Evolutionary conservation across 2,329 filamentous ascomycete genomes (phyloP), one percentile per base, ranked within the genome.

Genomic region (Paecilomyces sp.): DNA sequence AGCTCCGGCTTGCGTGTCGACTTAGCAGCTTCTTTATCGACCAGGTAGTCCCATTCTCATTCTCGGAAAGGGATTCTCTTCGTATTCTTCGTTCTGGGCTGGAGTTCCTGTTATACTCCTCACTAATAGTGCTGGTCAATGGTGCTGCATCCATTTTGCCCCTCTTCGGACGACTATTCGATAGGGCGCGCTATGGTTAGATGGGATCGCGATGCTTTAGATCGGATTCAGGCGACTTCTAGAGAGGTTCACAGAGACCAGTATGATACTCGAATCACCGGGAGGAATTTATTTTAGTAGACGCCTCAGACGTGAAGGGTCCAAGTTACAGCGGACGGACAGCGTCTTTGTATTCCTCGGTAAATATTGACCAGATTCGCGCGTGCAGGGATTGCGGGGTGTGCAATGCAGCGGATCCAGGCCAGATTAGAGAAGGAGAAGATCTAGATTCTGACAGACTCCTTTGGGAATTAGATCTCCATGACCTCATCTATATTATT

Each of bases 21-120:
- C 64, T 63, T 47, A 72, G 58, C 18, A 71, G 63, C 50, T 64
- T 67, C 57, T 64, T 67, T 47, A 72, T 60, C n/a, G 68, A 70
- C 68, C 68, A 71, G 28, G 31, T 31, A 28, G 53, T 15, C 12
- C 51, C 55, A 22, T 28, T 60, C 22, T 56, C 30, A 13, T 51
- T 54, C 34, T 58, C 56, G 24, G 53, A 54, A 36, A 56, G 57
- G 15, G 59, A 60, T 15, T 55, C 60, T 54, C 58, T 54, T 57
- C 57, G 56, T n/a, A 62, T 61, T 41, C 62, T 59, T 31, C 61
- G 59, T 47, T 65, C 22, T 9, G 61, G 52, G 18, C 60, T 63
- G 11, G 62, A 62, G n/a, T 60, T 58, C 34, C 63, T 59, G 58
- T 47, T 47, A 18, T 65, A 58, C n/a, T 60, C 59, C 33, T 33